Evolutionary conservation across 2,329 filamentous ascomycete genomes (phyloP).

Genomic region (Colletotrichum paranaense): DNA sequence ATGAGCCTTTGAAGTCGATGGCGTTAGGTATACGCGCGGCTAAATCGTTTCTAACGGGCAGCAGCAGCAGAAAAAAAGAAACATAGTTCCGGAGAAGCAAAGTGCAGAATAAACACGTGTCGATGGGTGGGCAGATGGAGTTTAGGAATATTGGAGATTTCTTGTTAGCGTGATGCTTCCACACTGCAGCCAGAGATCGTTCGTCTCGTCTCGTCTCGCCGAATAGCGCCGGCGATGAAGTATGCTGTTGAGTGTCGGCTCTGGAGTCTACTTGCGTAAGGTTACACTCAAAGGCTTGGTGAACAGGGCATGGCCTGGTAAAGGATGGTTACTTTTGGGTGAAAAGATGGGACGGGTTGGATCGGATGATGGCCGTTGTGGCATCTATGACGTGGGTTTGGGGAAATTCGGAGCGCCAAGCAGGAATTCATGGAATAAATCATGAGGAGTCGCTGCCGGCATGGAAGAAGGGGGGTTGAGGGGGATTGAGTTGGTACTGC

Average conservation of each 20-base stretch:
- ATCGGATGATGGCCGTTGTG: slow-evolving; percentile 18
- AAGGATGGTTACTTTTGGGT: not conserved
- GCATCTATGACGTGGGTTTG: not conserved
- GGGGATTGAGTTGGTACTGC: not conserved
- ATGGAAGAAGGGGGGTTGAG: too few relatives aligned
- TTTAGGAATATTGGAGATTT: not conserved
- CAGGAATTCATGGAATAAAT: slow-evolving; percentile 11
- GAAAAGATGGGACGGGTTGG: slow-evolving; percentile 9
- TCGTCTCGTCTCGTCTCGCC: not conserved
- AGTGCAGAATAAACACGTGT: too few relatives aligned
- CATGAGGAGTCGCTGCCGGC: not conserved
- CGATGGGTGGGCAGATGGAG: too few relatives aligned
- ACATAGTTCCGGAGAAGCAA: too few relatives aligned
- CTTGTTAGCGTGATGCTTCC: not conserved
- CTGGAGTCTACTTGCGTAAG: not conserved
- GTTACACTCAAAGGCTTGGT: not conserved
- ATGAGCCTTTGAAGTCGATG: not conserved
- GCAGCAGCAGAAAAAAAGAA: not conserved
- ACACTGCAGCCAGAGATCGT: not conserved
- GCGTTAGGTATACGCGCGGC: not conserved
- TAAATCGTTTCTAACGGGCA: not conserved
- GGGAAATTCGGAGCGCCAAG: not conserved
- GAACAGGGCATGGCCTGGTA: slow-evolving; percentile 15
- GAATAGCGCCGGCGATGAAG: not conserved
- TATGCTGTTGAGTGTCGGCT: not conserved